Evolutionary conservation across 352 stramenopile genomes (phyloP), one percentile per base, ranked within the genome.

Genomic region (Globisporangium rhizosaccharum): DNA sequence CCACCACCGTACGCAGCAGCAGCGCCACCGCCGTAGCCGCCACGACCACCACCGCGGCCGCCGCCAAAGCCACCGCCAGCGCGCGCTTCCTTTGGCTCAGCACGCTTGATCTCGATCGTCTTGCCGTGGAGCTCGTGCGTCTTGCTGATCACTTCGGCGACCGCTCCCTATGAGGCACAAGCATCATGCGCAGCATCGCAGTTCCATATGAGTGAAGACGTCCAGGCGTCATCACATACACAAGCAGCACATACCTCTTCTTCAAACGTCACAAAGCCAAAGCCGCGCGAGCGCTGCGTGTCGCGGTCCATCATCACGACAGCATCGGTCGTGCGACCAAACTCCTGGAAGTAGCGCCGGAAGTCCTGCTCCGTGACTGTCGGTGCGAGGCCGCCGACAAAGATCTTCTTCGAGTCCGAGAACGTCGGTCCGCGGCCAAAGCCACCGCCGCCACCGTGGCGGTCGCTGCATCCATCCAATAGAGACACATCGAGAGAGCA

Each of bases 271-370:
- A 98, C 75, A 61, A 98, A 98, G 30, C 91, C 92, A 65, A 98
- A 98, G 55, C 92, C 92, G 12, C 92, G 82, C 25, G 85, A 96
- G 53, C 88, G 80, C 62, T 96, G 78, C 14, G 92, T 97, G 47
- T 97, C 85, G 30, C 90, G 86, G 66, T 98, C 91, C 57, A 96
- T 91, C 91, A 97, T 97, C 52, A 98, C 90, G 30, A 97, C 85
- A 0, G 90, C 87, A 58, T 97, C 88, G 30, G 85, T 94, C 58
- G 97, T 94, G 61, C 77, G 83, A 59, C 92, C 92, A 62, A 82
- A 98, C 57, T 89, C 79, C 57, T 96, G 84, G 58, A 98, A 98
- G 73, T 98, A 97, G 58, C 82, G 68, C 45, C 84, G 76, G 68
- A 98, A 97, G 59, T 97, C 90, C 53, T 94, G 82, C 64, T 97